Evolutionary conservation across 2,329 filamentous ascomycete species (phyloP).

Genomic region (Microsporum audouinii): DNA sequence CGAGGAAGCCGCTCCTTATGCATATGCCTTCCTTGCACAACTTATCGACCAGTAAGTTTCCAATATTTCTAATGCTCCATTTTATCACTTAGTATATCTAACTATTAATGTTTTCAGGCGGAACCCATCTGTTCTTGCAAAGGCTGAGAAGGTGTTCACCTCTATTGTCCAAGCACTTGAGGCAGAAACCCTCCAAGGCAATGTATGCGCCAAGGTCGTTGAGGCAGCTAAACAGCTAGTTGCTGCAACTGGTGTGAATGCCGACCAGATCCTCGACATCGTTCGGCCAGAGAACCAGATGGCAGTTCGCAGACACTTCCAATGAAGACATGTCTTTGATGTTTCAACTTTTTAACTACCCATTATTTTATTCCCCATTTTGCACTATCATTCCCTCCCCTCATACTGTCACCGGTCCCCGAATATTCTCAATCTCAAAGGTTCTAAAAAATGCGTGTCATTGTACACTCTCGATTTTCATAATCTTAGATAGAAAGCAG

Average conservation of each 20-base stretch:
- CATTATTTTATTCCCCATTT: not conserved
- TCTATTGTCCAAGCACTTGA: slow-evolving; percentile 82
- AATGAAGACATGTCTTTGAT: slow-evolving; percentile 32
- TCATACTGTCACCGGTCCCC: not conserved
- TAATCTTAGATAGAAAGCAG: slow-evolving; percentile 4
- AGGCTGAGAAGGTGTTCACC: slow-evolving; percentile 71
- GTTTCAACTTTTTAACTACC: not conserved
- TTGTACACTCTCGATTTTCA: slow-evolving; percentile 2
- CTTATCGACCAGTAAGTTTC: slow-evolving; percentile 82
- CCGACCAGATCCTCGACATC: slow-evolving; percentile 55
- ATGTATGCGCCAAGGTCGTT: slow-evolving; percentile 67
- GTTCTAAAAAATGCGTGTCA: not conserved
- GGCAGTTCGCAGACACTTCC: slow-evolving; percentile 67
- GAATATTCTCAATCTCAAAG: not conserved
- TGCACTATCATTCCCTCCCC: not conserved
- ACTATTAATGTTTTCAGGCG: slow-evolving; percentile 46
- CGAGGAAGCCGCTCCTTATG: slow-evolving; percentile 92
- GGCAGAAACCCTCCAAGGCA: slow-evolving; percentile 76
- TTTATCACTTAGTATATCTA: slow-evolving; percentile 10
- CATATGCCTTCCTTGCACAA: slow-evolving; percentile 82
- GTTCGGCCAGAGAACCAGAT: slow-evolving; percentile 72
- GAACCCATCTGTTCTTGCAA: slow-evolving; percentile 67
- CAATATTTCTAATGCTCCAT: not conserved
- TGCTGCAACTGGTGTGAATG: slow-evolving; percentile 60
- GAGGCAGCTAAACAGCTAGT: slow-evolving; percentile 67